Evolutionary conservation across 305 asterid species (phyloP).

Genomic region (Solanum hybrid): DNA sequence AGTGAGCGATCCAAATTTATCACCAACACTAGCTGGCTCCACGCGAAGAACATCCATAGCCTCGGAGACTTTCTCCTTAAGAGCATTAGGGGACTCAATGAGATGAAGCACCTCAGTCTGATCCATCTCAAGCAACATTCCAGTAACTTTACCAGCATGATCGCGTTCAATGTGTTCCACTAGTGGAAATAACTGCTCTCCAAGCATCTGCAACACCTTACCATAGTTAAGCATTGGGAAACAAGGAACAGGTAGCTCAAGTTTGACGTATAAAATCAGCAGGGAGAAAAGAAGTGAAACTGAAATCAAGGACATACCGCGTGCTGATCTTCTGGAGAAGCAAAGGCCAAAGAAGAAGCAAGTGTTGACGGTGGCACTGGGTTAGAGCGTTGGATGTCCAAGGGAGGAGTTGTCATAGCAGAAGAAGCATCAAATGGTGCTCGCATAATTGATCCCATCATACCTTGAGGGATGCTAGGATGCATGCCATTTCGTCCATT

Average conservation of each 20-base stretch:
- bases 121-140: constrained; percentile 85
- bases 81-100: constrained; percentile 72
- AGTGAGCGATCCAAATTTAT: not conserved
- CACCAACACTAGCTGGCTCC: not conserved
- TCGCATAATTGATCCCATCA: constrained; percentile 33
- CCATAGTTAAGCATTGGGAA: not conserved
- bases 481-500: constrained; percentile 34
- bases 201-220: constrained; percentile 47
- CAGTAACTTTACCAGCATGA: constrained; percentile 60
- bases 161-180: constrained; percentile 50
- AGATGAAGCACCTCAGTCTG: constrained; percentile 81
- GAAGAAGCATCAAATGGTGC: constrained; percentile 31
- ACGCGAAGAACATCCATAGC: constrained; percentile 68
- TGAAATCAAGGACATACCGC: constrained; percentile 20
- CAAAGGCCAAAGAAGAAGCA: constrained; percentile 73
- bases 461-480: constrained; percentile 34
- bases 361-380: constrained; percentile 46
- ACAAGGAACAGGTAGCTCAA: not conserved
- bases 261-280: not conserved
- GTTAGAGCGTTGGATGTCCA: constrained; percentile 28
- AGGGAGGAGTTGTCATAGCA: constrained; percentile 19
- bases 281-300: not conserved
- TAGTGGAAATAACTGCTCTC: constrained; percentile 67
- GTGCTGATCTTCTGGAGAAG: constrained; percentile 66
- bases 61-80: constrained; percentile 61